These are phyloP conservation scores for Wickerhamiella infanticola DNA, from an alignment of 1,139 yeast species.

Conservation along the genomic window DNA sequence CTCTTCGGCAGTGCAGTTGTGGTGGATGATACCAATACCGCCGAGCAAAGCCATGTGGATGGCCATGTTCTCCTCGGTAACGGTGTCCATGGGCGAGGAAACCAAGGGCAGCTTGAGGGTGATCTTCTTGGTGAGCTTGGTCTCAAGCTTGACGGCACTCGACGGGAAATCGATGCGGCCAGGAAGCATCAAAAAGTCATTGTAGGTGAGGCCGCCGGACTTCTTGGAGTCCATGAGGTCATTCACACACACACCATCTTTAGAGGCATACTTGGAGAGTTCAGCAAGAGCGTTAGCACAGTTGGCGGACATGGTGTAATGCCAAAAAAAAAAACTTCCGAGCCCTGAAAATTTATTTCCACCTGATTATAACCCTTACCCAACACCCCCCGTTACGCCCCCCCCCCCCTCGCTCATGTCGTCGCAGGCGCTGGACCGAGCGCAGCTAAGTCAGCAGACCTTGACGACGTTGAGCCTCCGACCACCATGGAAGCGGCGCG, in stretches of 20 bases:
- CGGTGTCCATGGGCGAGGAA: conserved; percentile 99
- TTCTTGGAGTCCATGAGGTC: conserved; percentile 76
- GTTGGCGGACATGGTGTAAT: conserved; percentile 1
- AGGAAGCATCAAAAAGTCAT: conserved; percentile 88
- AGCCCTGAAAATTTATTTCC: background rate
- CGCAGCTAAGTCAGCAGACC: too few relatives aligned
- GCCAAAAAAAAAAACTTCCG: background rate
- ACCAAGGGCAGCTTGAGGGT: conserved; percentile 86
- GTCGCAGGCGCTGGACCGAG: too few relatives aligned
- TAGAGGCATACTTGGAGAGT: conserved; percentile 46
- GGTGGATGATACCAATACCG: conserved; percentile 98
- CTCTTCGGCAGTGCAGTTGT: conserved; percentile 90
- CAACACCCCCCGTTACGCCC: background rate
- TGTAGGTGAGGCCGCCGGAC: conserved; percentile 95
- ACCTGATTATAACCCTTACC: background rate
- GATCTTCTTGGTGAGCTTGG: conserved; percentile 82
- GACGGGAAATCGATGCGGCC: conserved; percentile 89
- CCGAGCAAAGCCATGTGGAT: conserved; percentile 97
- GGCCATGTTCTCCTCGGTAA: conserved; percentile 95
- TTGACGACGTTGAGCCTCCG: too few relatives aligned
- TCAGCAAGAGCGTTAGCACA: conserved; percentile 8
- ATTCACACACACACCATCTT: conserved; percentile 76
- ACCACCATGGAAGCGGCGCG: background rate
- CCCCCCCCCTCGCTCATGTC: background rate
- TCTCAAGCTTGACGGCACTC: conserved; percentile 56